Evolutionary conservation across 1,284 basidiomycete genomes (phyloP), one percentile per base, ranked within the genome.

Genomic region (Tranzscheliella williamsii): DNA sequence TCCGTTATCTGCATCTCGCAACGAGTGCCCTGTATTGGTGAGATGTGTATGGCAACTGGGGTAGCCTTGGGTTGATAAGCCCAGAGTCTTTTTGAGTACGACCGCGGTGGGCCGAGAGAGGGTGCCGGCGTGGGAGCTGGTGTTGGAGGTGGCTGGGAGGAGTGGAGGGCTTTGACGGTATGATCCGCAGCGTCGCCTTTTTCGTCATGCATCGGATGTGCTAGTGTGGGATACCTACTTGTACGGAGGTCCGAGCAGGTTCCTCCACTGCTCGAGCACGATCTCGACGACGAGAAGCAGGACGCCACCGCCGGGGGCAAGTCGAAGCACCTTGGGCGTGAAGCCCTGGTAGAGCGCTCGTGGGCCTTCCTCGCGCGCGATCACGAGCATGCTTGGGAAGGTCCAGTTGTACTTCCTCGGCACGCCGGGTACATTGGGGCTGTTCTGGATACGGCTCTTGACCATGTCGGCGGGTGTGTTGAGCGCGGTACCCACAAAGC

Each of bases 341-440:
- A 93, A 93, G 15, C 92, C 94, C 79, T 96, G 96, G 84, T 97
- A 98, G 35, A 97, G 82, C 4, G 92, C 93, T 5, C 81, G 85
- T 4, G 87, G 72, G 21, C 94, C 94, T 80, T 99, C 94, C 80
- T 95, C 90, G 34, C 88, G 85, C 57, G 88, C 85, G 67, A 97
- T 90, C 12, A 87, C 87, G 29, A 85, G 80, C 33, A 90, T 80
- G 12, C 80, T 79, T 2, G 81, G 81, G 72, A 80, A 80, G 40
- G 92, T 90, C 86, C 93, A 94, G 80, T 91, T 90, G 80, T 92
- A 93, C 77, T 91, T 93, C 21, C 63, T 56, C 20, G 38, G 67
- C 82, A 84, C 39, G 82, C 83, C 26, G 4, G 67, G 42, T 15
- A 61, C 45, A 22, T 50, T 55, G 17, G 70, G 57, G 3, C 85